A percentile compares a stretch with the other conserved stretches of the same genome.
Conservation (phyloP, 139 green algal genomes). For the Mesostigma viride region DNA sequence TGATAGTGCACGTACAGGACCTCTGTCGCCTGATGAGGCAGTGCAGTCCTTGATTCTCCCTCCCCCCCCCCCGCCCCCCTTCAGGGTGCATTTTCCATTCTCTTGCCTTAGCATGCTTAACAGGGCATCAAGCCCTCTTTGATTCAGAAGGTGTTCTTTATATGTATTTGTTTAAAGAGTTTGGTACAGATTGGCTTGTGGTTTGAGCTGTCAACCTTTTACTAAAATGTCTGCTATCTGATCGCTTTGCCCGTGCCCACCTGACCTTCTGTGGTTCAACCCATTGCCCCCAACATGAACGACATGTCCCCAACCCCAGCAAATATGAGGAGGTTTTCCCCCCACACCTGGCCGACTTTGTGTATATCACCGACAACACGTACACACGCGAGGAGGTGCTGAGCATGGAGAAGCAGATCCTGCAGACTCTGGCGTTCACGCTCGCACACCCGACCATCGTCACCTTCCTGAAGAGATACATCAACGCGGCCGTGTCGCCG, state of each 20-base stretch:
- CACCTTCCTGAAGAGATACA: conserved; percentile 44
- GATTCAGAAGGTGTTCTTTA: too few relatives aligned
- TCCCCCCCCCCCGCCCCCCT: too few relatives aligned
- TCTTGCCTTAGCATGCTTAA: too few relatives aligned
- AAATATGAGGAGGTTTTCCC: conserved; percentile 98
- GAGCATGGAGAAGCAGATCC: conserved; percentile 62
- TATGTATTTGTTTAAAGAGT: too few relatives aligned
- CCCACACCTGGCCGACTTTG: conserved; percentile 71
- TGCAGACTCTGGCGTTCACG: conserved; percentile 67
- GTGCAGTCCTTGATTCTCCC: too few relatives aligned
- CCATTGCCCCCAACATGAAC: not conserved
- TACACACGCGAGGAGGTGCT: conserved; percentile 75
- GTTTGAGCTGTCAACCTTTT: not conserved
- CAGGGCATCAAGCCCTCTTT: too few relatives aligned
- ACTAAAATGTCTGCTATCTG: too few relatives aligned
- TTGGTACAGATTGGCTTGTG: too few relatives aligned
- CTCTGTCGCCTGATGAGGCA: too few relatives aligned
- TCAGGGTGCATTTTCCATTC: too few relatives aligned
- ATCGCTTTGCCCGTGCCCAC: not conserved
- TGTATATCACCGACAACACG: conserved; percentile 91
- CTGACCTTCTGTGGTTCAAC: not conserved
- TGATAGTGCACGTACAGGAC: too few relatives aligned
- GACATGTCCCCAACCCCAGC: not conserved
- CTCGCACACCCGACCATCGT: conserved; percentile 77
- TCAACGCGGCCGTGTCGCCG: not conserved